Percentiles rank a stretch among this genome's conserved stretches.
Conservation (phyloP, 768 basidiomycete genomes). For the Tylopilus plumbeoviolaceoides region DNA sequence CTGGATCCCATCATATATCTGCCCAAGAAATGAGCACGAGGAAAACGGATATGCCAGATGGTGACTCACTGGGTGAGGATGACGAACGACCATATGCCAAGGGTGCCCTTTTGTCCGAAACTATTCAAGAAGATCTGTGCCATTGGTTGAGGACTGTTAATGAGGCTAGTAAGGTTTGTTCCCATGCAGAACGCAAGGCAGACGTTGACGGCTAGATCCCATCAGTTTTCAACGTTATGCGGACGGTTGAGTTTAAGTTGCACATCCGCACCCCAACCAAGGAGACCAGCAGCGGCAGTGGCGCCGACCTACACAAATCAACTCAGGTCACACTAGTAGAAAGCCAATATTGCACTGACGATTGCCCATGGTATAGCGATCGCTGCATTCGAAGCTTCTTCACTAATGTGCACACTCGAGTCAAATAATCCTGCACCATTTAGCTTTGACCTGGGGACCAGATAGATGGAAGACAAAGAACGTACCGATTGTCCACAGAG, state of each 20-base stretch:
- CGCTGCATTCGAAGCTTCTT: constrained; percentile 53
- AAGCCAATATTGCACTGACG: constrained; percentile 24
- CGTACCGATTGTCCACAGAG: constrained; percentile 45
- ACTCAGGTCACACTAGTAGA: neutral
- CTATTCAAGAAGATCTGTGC: constrained; percentile 42
- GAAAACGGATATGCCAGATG: neutral
- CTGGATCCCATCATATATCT: constrained; percentile 51
- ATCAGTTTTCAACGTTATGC: neutral
- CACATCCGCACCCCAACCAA: constrained; percentile 40
- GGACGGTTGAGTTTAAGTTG: neutral
- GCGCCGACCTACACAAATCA: constrained; percentile 28
- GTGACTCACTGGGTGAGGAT: constrained; percentile 41
- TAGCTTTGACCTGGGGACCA: neutral
- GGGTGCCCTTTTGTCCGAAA: constrained; percentile 40
- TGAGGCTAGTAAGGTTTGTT: constrained; percentile 38
- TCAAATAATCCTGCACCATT: constrained; percentile 40
- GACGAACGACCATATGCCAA: constrained; percentile 53
- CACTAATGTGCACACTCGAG: constrained; percentile 50
- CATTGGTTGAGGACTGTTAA: constrained; percentile 42
- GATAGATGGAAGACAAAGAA: neutral
- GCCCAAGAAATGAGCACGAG: neutral
- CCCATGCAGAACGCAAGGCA: constrained; percentile 59
- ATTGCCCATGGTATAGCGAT: constrained; percentile 58
- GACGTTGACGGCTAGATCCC: constrained; percentile 42
- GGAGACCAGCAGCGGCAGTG: constrained; percentile 41